Conservation (phyloP, 1,284 basidiomycete genomes). For the Apiotrichum gamsii region DNA sequence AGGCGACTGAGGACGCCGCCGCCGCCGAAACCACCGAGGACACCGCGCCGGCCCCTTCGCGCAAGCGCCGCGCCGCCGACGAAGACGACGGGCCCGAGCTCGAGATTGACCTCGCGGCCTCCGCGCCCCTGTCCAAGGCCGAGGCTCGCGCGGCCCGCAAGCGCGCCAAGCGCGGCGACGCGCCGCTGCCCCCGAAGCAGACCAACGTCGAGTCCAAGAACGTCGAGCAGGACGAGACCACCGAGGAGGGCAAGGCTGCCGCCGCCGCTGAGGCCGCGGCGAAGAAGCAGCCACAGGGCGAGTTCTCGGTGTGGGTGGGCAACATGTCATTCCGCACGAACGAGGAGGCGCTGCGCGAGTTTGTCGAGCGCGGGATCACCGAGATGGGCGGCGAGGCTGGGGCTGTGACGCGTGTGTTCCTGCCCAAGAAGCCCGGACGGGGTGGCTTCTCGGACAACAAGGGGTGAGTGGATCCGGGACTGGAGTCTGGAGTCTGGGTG, state of each 20-base stretch:
- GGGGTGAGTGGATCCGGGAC: conserved; percentile 42
- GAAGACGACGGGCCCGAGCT: conserved; percentile 29
- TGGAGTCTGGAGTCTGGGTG: too few species aligned
- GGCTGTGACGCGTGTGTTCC: conserved; percentile 51
- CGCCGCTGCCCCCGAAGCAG: conserved; percentile 13
- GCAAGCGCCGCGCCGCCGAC: conserved; percentile 20
- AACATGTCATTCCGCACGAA: conserved; percentile 91
- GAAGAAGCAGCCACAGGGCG: conserved; percentile 57
- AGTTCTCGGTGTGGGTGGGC: conserved; percentile 79
- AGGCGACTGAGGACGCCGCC: not conserved
- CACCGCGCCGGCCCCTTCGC: conserved; percentile 6
- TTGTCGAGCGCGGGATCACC: conserved; percentile 62
- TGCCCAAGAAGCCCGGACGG: conserved; percentile 48
- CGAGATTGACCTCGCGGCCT: conserved; percentile 43
- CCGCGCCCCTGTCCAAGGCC: conserved; percentile 46
- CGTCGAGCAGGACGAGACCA: conserved; percentile 3
- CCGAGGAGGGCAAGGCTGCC: conserved; percentile 3
- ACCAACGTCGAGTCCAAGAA: conserved; percentile 17
- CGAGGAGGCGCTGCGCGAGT: conserved; percentile 59
- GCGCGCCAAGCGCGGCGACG: conserved; percentile 32
- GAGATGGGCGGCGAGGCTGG: conserved; percentile 34
- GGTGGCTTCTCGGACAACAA: conserved; percentile 50
- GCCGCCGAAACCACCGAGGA: conserved; percentile 4
- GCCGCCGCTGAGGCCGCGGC: conserved; percentile 48
- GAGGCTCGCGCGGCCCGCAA: conserved; percentile 44